phyloP scores from a whole-genome alignment of 768 basidiomycete species.

The Rhodotorula kratochvilovae region DNA sequence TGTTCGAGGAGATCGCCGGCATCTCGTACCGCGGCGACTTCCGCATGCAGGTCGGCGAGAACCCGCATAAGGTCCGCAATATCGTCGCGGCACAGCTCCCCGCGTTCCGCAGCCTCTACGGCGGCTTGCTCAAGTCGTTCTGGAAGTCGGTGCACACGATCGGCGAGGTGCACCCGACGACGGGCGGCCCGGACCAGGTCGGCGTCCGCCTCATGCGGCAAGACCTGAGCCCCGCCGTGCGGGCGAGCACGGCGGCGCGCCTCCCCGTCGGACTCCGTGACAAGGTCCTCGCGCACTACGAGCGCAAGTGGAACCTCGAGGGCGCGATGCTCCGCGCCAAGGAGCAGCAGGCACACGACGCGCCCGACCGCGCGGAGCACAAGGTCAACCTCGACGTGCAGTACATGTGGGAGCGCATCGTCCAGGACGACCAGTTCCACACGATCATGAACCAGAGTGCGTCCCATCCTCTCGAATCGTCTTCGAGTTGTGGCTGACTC shows the following conservation, averaged over 20 bases:
- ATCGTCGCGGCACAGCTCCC: slow-evolving; percentile 76
- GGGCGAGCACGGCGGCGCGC: slow-evolving; percentile 62
- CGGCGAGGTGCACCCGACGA: slow-evolving; percentile 26
- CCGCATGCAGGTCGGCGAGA: slow-evolving; percentile 84
- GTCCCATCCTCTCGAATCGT: slow-evolving; percentile 1
- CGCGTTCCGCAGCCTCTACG: slow-evolving; percentile 85
- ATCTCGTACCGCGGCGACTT: slow-evolving; percentile 86
- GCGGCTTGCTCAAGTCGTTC: slow-evolving; percentile 48
- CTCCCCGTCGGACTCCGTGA: slow-evolving; percentile 39
- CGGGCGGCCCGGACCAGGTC: background rate
- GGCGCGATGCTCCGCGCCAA: slow-evolving; percentile 11
- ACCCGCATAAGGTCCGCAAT: slow-evolving; percentile 86
- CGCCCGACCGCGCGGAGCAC: background rate
- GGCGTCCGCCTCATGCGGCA: slow-evolving; percentile 52
- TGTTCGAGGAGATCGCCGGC: slow-evolving; percentile 79
- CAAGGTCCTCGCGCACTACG: slow-evolving; percentile 39
- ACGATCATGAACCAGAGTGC: slow-evolving; percentile 33
- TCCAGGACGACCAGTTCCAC: slow-evolving; percentile 34
- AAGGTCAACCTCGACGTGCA: slow-evolving; percentile 25
- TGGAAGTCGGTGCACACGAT: slow-evolving; percentile 40
- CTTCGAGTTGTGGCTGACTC: background rate
- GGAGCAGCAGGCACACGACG: slow-evolving; percentile 17
- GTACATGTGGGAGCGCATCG: slow-evolving; percentile 38
- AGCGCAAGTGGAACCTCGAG: slow-evolving; percentile 39
- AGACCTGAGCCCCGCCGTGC: slow-evolving; percentile 64